Conservation (phyloP, 208 protist genomes). For the Acanthamoeba sp. region DNA sequence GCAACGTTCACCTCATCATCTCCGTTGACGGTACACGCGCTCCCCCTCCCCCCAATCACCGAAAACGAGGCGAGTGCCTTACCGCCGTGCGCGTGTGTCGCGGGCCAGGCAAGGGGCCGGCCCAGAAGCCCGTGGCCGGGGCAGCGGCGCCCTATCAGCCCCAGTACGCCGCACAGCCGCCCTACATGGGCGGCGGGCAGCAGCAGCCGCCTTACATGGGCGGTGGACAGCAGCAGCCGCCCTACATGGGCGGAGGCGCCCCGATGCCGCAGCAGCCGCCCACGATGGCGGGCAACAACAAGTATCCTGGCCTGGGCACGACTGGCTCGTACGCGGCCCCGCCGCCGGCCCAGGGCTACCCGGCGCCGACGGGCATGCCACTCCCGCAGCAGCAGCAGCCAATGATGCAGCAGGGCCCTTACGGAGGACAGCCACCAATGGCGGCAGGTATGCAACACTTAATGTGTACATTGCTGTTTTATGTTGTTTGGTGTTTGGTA, state of each 20-base stretch:
- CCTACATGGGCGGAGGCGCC: not conserved
- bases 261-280: not conserved
- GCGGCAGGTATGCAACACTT: too few species aligned
- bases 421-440: not conserved
- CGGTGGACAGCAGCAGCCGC: not conserved
- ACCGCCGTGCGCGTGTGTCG: too few species aligned
- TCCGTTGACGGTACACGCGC: not conserved
- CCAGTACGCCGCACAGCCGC: not conserved
- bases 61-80: too few species aligned
- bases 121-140: not conserved
- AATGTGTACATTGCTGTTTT: too few species aligned
- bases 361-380: not conserved
- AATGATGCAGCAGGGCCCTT: not conserved
- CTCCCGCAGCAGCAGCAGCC: not conserved
- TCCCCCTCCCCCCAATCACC: too few species aligned
- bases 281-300: not conserved
- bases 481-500: too few species aligned
- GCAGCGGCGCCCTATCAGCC: slow-evolving; percentile 6
- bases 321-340: not conserved
- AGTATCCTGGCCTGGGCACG: not conserved
- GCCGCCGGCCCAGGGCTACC: not conserved
- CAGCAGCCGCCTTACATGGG: not conserved
- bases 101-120: not conserved
- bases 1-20: slow-evolving; percentile 31
- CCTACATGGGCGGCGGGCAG: slow-evolving; percentile 15